These are phyloP conservation scores for Neurospora sp. DNA, from an alignment of 495 filamentous ascomycete species.

Conservation along the genomic window DNA sequence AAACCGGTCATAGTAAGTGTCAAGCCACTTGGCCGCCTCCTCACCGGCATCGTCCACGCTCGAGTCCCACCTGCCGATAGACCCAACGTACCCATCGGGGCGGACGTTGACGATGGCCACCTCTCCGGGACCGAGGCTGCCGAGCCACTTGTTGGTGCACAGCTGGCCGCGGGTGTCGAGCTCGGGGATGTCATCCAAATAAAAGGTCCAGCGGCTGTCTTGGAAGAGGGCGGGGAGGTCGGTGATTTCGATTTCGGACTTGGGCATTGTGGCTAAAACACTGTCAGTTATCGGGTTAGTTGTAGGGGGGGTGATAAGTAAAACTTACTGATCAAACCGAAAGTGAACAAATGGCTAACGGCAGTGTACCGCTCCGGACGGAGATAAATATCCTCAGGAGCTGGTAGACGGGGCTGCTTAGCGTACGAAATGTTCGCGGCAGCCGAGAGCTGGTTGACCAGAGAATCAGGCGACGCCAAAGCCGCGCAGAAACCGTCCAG, in stretches of 20 bases:
- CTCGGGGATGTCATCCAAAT: conserved; percentile 48
- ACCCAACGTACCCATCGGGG: conserved; percentile 60
- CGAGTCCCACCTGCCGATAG: conserved; percentile 42
- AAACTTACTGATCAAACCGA: conserved; percentile 40
- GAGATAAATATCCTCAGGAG: conserved; percentile 46
- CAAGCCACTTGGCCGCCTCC: conserved; percentile 44
- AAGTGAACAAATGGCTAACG: conserved; percentile 50
- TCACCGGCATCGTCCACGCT: conserved; percentile 32
- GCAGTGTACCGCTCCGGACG: conserved; percentile 52
- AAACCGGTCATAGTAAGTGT: conserved; percentile 49
- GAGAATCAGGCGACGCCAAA: conserved; percentile 29
- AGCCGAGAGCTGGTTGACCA: conserved; percentile 38
- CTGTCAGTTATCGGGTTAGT: conserved; percentile 1
- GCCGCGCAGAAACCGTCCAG: conserved; percentile 42
- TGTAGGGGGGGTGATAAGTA: neutral
- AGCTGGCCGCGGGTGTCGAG: conserved; percentile 37
- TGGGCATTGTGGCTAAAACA: conserved; percentile 42
- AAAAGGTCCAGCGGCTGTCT: conserved; percentile 57
- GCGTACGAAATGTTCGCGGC: conserved; percentile 43
- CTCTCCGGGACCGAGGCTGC: conserved; percentile 38
- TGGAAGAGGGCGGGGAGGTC: conserved; percentile 49
- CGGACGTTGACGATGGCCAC: conserved; percentile 51
- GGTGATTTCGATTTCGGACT: conserved; percentile 46
- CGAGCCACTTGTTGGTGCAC: conserved; percentile 55
- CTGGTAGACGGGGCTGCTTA: conserved; percentile 37